Base-by-base conservation (phyloP, 345 rosid species). In the thale cress (Arabidopsis thaliana) region DNA sequence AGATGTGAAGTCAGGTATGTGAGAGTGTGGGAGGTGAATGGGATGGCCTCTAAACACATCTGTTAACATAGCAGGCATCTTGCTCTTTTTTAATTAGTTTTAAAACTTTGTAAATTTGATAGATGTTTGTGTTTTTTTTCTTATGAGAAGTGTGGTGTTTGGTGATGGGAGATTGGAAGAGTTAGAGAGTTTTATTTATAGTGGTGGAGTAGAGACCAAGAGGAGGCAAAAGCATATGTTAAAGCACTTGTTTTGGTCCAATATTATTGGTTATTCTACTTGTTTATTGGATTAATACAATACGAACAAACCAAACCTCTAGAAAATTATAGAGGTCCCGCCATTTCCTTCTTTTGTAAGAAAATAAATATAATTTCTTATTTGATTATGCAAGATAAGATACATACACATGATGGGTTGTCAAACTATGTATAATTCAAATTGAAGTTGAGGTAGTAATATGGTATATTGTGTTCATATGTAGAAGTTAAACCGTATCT, bases 1-100 rank as follows among this genome's bases (percentile, higher is more conserved):
- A 4, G 93, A 80, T 24, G 78, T 73, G 59, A 90, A 88, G 74
- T 90, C 93, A 23, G 91, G 93, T 63, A 80, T 78, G 57, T 78
- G 76, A 23, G 80, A 82, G 78, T 76, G 80, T 57, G 77, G 81
- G 62, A 72, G 89, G 37, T 77, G 87, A 68, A 79, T 84, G 56
- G 90, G 91, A 71, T 79, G 74, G 53, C 86, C 86, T 64, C 70
- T 71, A 59, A 73, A 87, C 48, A 71, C 92, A 64, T 86, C 81
- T 24, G 90, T 80, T 72, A 89, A 79, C 69, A 81, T 74, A 63
- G 79, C 25, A 62, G 71, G 75, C 82, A 79, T 79, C 57, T 64
- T 76, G 45, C 8, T 14, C 67, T 62, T 1, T 4, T 28, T 42
- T 60, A 16, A 16, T 37, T 3, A 36, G 0, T 7, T 1, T 5